Evolutionary conservation across 345 rosid species (phyloP), one percentile per base, ranked within the genome.

Genomic region (Populus nigra): DNA sequence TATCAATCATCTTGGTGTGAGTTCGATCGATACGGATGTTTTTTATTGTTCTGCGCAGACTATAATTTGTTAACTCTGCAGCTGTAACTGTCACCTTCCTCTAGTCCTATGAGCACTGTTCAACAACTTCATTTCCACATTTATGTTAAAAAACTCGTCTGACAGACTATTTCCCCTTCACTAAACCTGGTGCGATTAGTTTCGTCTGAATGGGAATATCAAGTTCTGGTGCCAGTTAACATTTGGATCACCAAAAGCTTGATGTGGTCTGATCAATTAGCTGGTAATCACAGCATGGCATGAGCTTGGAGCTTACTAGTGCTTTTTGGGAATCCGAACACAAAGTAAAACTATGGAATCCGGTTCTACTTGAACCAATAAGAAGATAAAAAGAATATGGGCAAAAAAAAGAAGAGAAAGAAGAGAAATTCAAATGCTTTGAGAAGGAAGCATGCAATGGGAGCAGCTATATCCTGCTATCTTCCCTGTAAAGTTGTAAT

Each of bases 401-500:
- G 45, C n/a, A 11, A 6, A 12, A 1, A 8, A 41, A 8, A 41
- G 13, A 9, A 27, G 27, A 27, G 1, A 1, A 27, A 27, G 27
- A 27, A 27, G 3, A 31, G 66, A 20, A 36, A 33, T 25, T 5
- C 31, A 73, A n/a, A 57, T 57, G 67, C 45, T 55, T 13, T 36
- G 29, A 2, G 13, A 33, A 10, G 1, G 20, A 18, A 20, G 7
- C 3, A 72, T 31, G 53, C n/a, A 33, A 1, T 27, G 27, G 22
- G 1, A 33, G 31, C 16, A 18, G 45, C 65, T 7, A 18, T 8
- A 22, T 33, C 3, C 63, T 50, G 13, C 43, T 50, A 75, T 43
- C 77, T 57, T 65, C 71, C 77, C 5, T 75, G 45, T 45, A 45
- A 2, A 2, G 47, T 4, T 13, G 77, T 75, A 45, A 65, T 61